Evolutionary conservation across 1,139 yeast species (phyloP).

Genomic region (Williopsis jadinii): DNA sequence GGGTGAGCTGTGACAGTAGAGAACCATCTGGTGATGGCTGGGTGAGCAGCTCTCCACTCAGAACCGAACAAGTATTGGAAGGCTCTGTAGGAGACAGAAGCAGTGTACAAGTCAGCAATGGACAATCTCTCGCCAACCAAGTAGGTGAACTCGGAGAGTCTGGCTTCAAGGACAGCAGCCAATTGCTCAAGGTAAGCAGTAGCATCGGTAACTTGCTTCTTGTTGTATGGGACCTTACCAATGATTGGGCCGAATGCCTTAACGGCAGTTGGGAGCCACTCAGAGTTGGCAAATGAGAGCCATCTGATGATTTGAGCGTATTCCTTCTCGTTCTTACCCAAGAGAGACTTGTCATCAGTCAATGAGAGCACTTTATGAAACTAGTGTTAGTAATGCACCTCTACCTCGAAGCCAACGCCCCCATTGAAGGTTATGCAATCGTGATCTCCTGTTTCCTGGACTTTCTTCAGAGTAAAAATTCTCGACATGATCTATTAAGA

Average conservation of each 20-base stretch:
- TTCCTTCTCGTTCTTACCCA: constrained; percentile 61
- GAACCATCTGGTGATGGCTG: constrained; percentile 82
- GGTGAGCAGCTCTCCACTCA: constrained; percentile 72
- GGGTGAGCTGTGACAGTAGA: constrained; percentile 58
- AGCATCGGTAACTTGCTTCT: constrained; percentile 63
- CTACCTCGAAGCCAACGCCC: not conserved
- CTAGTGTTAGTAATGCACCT: constrained; percentile 15
- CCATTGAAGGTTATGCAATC: not conserved
- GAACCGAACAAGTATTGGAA: constrained; percentile 64
- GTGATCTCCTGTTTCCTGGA: too few relatives aligned
- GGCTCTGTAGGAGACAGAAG: constrained; percentile 54
- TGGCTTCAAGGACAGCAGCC: constrained; percentile 46
- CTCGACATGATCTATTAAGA: constrained; percentile 81
- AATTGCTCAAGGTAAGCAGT: constrained; percentile 30
- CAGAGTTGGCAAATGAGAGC: constrained; percentile 77
- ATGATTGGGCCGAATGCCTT: constrained; percentile 34
- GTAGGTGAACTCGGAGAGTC: constrained; percentile 73
- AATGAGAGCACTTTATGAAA: constrained; percentile 23
- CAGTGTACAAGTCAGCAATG: constrained; percentile 73
- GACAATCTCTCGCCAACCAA: constrained; percentile 88
- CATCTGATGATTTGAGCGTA: constrained; percentile 71
- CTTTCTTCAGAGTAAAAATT: constrained; percentile 25
- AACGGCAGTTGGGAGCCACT: constrained; percentile 42
- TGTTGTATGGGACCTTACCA: constrained; percentile 66
- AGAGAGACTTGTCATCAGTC: constrained; percentile 34